phyloP scores from a whole-genome alignment of 306 rosid species.

The Boehmeria nivea region DNA sequence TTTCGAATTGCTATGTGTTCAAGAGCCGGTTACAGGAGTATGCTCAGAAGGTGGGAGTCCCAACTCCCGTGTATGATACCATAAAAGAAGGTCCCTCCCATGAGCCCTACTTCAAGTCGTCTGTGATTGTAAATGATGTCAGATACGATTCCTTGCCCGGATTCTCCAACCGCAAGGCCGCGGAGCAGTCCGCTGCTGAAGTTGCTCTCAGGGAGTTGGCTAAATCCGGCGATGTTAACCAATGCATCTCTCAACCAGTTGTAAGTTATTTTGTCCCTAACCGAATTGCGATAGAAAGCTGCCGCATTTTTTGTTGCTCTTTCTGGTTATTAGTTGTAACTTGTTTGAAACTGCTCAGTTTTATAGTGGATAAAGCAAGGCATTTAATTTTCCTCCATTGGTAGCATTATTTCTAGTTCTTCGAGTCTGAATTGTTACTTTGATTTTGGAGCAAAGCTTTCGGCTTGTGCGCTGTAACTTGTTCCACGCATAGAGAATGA shows the following conservation, averaged over 20 bases:
- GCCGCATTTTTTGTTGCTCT: not conserved
- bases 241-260: conserved; percentile 59
- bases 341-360: not conserved
- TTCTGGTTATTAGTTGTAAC: not conserved
- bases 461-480: too few relatives aligned
- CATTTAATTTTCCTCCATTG: too few relatives aligned
- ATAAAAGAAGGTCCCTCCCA: conserved; percentile 89
- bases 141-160: conserved; percentile 71
- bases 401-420: too few relatives aligned
- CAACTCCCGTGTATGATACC: conserved; percentile 90
- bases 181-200: conserved; percentile 96
- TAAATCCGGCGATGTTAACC: conserved; percentile 50
- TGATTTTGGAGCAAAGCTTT: too few relatives aligned
- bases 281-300: conserved; percentile 3
- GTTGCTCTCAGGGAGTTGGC: conserved; percentile 76
- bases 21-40: conserved; percentile 91
- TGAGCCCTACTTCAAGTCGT: conserved; percentile 72
- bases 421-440: too few relatives aligned
- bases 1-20: conserved; percentile 87
- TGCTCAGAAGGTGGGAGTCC: conserved; percentile 72
- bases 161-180: conserved; percentile 76
- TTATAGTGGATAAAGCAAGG: too few relatives aligned
- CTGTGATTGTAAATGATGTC: conserved; percentile 54
- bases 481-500: too few relatives aligned
- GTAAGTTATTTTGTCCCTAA: conserved; percentile 44